Conservation (phyloP, 176 grass and related monocot species). For the Carex myosuroides region DNA sequence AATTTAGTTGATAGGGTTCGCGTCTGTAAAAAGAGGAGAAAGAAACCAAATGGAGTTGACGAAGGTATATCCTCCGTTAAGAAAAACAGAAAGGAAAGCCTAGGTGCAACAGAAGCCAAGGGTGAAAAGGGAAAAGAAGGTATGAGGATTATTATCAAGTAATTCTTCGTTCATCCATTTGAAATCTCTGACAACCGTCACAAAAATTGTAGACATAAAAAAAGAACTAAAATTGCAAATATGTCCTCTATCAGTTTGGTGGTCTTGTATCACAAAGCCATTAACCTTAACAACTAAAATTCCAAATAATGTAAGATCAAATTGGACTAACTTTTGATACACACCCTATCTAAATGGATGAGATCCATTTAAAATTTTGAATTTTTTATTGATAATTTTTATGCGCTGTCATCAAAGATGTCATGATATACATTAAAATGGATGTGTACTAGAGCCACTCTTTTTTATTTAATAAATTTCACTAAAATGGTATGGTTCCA, state of each 20-base stretch:
- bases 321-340: too few species aligned
- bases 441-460: neutral
- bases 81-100: neutral
- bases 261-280: neutral
- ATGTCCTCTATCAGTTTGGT: neutral
- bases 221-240: neutral
- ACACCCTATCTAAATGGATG: neutral
- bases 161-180: neutral
- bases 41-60: constrained; percentile 7
- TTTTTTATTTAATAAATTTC: neutral
- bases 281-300: neutral
- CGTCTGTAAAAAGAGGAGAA: constrained; percentile 8
- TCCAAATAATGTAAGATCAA: neutral
- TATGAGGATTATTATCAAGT: neutral
- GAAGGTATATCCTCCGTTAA: neutral
- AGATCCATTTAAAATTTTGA: neutral
- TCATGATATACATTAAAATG: neutral
- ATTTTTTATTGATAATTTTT: neutral
- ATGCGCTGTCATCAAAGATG: neutral
- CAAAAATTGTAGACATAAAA: neutral
- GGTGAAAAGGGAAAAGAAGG: constrained; percentile 2
- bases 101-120: neutral
- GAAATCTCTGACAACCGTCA: neutral
- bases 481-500: neutral
- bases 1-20: constrained; percentile 2